Percentiles rank a stretch among this genome's conserved stretches.
phyloP scores from a whole-genome alignment of 2,329 filamentous ascomycete species.

The Penicillium sp. region DNA sequence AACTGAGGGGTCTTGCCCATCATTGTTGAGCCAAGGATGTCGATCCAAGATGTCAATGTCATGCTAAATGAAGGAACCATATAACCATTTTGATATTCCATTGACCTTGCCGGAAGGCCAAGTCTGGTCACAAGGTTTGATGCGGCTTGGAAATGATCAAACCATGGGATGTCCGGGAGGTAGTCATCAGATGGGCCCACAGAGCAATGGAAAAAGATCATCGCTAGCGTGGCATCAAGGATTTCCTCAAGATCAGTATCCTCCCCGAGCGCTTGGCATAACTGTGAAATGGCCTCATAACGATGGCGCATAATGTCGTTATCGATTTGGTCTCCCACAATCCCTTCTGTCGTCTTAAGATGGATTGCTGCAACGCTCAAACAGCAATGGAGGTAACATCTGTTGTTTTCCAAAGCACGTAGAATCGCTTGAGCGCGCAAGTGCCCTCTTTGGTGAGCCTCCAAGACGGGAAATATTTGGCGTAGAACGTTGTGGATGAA shows the following conservation, averaged over 20 bases:
- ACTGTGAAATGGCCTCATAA: conserved; percentile 80
- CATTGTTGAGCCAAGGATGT: conserved; percentile 95
- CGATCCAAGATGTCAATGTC: conserved; percentile 87
- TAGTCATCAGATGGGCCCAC: conserved; percentile 84
- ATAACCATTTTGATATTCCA: conserved; percentile 64
- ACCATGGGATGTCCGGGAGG: conserved; percentile 92
- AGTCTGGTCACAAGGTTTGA: conserved; percentile 84
- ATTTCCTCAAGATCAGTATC: conserved; percentile 86
- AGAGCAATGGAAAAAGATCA: conserved; percentile 95
- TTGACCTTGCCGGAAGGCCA: conserved; percentile 67
- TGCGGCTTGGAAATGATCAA: conserved; percentile 93
- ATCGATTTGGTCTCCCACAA: conserved; percentile 75
- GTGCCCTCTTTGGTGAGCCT: conserved; percentile 84
- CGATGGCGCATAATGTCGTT: conserved; percentile 92
- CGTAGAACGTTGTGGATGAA: conserved; percentile 87
- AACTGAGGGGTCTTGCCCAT: conserved; percentile 82
- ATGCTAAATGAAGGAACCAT: conserved; percentile 85
- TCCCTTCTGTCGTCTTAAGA: conserved; percentile 74
- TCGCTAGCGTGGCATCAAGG: conserved; percentile 86
- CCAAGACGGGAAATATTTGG: conserved; percentile 87
- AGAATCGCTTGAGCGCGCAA: conserved; percentile 81
- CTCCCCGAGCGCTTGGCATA: conserved; percentile 78
- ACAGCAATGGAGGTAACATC: conserved; percentile 92
- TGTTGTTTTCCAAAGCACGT: conserved; percentile 86
- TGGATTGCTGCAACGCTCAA: conserved; percentile 91